These are phyloP conservation scores for Hypoxylon intermedium DNA, from an alignment of 495 filamentous ascomycete species.

Conservation along the genomic window DNA sequence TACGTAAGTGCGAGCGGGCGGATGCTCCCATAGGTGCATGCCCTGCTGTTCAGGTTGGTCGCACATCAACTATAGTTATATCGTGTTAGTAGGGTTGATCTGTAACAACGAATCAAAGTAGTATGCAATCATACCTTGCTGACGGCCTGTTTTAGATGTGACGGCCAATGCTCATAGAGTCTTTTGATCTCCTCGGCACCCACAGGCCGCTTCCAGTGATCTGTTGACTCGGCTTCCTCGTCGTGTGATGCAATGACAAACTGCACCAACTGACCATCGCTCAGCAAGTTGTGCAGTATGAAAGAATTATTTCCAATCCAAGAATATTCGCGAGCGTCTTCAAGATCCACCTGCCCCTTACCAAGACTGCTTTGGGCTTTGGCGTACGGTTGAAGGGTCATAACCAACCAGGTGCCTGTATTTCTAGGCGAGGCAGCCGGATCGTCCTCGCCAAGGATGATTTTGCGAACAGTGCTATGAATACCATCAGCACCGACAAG, in stretches of 20 bases:
- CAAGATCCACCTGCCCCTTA: conserved; percentile 7
- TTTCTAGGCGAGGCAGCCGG: conserved; percentile 14
- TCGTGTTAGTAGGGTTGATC: not conserved
- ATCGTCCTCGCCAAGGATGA: conserved; percentile 20
- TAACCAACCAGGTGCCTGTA: conserved; percentile 20
- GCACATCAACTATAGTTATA: conserved; percentile 14
- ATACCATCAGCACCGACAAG: conserved; percentile 60
- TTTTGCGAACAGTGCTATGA: conserved; percentile 47
- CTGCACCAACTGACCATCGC: conserved; percentile 24
- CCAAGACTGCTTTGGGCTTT: conserved; percentile 23
- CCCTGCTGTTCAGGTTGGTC: conserved; percentile 11
- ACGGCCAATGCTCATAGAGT: conserved; percentile 20
- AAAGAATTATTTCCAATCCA: conserved; percentile 19
- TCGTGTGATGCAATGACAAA: conserved; percentile 24
- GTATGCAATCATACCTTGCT: conserved; percentile 6
- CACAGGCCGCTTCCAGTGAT: conserved; percentile 14
- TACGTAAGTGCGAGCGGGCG: conserved; percentile 23
- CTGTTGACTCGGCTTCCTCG: conserved; percentile 3
- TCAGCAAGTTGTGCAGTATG: conserved; percentile 24
- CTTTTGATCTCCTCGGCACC: conserved; percentile 24
- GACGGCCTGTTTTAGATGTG: conserved; percentile 14
- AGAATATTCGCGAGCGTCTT: conserved; percentile 21
- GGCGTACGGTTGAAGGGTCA: conserved; percentile 24
- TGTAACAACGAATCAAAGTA: not conserved
- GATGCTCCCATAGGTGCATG: conserved; percentile 29